Percentiles rank a stretch among this genome's conserved stretches.
Evolutionary conservation across 305 asterid species (phyloP).

Genomic region (Nicotiana rustica): DNA sequence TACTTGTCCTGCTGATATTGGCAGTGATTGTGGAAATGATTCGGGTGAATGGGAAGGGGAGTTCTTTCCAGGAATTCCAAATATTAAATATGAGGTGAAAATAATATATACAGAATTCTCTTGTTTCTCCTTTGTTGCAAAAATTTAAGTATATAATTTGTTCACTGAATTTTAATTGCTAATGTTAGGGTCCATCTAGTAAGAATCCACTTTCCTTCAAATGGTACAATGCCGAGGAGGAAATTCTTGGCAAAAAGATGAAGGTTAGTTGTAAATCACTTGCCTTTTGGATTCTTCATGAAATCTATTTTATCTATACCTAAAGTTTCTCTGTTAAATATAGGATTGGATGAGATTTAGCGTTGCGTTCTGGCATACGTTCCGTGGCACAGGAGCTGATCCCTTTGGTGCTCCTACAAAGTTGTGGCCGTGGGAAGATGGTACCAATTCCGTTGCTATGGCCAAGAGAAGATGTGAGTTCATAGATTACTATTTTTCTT

Average conservation of each 20-base stretch:
- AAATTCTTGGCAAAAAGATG: constrained; percentile 88
- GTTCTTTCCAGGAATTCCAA: constrained; percentile 80
- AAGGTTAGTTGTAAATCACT: constrained; percentile 56
- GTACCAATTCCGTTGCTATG: constrained; percentile 86
- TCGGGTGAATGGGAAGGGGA: constrained; percentile 81
- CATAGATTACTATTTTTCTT: neutral
- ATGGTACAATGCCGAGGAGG: constrained; percentile 93
- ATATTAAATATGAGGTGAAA: constrained; percentile 82
- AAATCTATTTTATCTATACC: neutral
- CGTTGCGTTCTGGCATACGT: constrained; percentile 97
- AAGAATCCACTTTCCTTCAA: constrained; percentile 81
- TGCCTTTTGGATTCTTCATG: neutral
- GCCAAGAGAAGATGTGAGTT: constrained; percentile 87
- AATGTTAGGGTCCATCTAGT: constrained; percentile 75
- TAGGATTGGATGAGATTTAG: constrained; percentile 97
- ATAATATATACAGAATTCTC: neutral
- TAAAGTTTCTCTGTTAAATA: constrained; percentile 6
- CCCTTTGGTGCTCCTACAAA: constrained; percentile 94
- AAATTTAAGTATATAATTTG: neutral
- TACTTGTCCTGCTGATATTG: constrained; percentile 76
- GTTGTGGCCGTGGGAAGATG: constrained; percentile 98
- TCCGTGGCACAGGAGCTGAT: constrained; percentile 90
- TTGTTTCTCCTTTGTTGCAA: neutral
- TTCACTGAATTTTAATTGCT: constrained; percentile 16
- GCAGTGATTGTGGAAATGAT: constrained; percentile 50